Evolutionary conservation across 169 alveolate species (phyloP), one percentile per base, ranked within the genome.

Genomic region (Cryptosporidium xiaoi): DNA sequence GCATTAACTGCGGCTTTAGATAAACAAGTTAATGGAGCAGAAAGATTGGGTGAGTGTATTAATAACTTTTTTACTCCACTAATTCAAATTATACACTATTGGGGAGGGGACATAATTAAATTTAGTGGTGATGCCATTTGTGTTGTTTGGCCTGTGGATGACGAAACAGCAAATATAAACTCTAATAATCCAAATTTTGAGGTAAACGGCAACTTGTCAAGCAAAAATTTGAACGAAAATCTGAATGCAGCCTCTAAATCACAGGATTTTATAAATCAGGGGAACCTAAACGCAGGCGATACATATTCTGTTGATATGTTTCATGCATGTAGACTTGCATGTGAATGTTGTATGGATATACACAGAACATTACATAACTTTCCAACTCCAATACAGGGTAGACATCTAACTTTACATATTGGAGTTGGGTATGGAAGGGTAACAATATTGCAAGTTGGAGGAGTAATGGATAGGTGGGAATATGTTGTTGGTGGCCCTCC

Each of bases 71-170:
- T 93, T 62, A 93, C 93, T 58, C 95, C 95, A 44, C 64, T 94
- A 48, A 94, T 94, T 4, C 90, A 92, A 51, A 91, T 93, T 36
- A 94, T 94, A 4, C 91, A 94, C 46, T 84, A 83, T 44, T 94
- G 95, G 95, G 97, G 96, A 6, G 97, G 97, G 1, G 97, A 94
- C 77, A 93, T 95, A 27, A 91, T 95, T 83, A 94, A 94, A 92
- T 95, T 95, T 71, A 92, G 95, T 62, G 97, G 97, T 3, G 97
- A 91, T 53, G 97, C 97, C 0, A 93, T 94, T 44, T 77, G 92
- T 34, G 97, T 93, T 12, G 93, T 94, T 36, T 94, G 97, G 96
- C 95, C 96, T n/a, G 95, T 93, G 2, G 95, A 92, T 64, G 97
- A 92, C 44, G 93, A 84, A 27, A 20, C 53, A 13, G 29, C 48